A percentile compares a stretch with the other conserved stretches of the same genome.
Conservation (phyloP, 768 basidiomycete species). For the Suillus luteus region DNA sequence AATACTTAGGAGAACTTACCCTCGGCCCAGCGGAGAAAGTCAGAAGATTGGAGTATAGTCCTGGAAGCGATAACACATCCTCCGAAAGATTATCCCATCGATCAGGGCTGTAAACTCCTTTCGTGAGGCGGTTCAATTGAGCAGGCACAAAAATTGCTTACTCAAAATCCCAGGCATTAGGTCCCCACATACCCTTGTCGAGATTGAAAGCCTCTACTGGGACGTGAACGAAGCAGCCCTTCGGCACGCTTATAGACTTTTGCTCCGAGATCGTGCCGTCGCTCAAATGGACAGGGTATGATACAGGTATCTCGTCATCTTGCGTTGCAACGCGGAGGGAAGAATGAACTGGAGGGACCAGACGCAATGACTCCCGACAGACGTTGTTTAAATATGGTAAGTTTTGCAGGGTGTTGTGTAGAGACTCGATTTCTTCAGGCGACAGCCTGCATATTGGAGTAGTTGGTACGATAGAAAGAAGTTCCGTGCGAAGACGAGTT, state of each 20-base stretch:
- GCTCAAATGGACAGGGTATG: slow-evolving; percentile 55
- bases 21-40: slow-evolving; percentile 83
- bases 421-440: slow-evolving; percentile 64
- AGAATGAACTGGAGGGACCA: slow-evolving; percentile 80
- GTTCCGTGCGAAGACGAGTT: slow-evolving; percentile 68
- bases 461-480: slow-evolving; percentile 48
- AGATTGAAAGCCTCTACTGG: slow-evolving; percentile 81
- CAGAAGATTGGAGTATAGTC: slow-evolving; percentile 68
- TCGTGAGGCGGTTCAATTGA: background rate
- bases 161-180: slow-evolving; percentile 82
- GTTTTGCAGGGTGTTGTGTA: slow-evolving; percentile 55
- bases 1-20: slow-evolving; percentile 43
- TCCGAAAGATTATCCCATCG: slow-evolving; percentile 81
- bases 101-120: slow-evolving; percentile 57
- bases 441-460: slow-evolving; percentile 48
- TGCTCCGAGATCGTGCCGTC: slow-evolving; percentile 48
- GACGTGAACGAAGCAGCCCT: slow-evolving; percentile 76
- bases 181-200: slow-evolving; percentile 78
- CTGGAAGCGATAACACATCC: slow-evolving; percentile 63
- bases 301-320: slow-evolving; percentile 77
- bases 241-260: slow-evolving; percentile 52
- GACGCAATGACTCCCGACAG: slow-evolving; percentile 70
- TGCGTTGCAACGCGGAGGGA: slow-evolving; percentile 76
- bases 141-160: slow-evolving; percentile 36
- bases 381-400: slow-evolving; percentile 79